A percentile compares a stretch with the other conserved stretches of the same genome.
Evolutionary conservation across 805 yeast genomes (phyloP).

Genomic region (Candida rishiriensis): DNA sequence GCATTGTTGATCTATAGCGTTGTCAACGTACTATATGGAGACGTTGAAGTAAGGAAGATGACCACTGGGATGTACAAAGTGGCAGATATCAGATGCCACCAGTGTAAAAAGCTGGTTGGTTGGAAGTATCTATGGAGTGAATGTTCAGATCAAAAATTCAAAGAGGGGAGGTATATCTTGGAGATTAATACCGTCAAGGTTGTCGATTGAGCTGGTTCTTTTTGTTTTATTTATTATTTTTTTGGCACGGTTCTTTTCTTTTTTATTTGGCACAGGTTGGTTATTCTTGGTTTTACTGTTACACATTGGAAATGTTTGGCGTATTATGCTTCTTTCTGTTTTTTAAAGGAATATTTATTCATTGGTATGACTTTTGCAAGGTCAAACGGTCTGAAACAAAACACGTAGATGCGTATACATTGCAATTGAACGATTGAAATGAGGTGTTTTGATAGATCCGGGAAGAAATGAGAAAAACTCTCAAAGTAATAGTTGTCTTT

Average conservation of each 20-base stretch:
- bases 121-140: slow-evolving; percentile 59
- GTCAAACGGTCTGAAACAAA: no score
- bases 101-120: slow-evolving; percentile 51
- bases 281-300: neutral
- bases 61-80: slow-evolving; percentile 56
- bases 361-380: no score
- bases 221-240: neutral
- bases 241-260: neutral
- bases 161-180: slow-evolving; percentile 57
- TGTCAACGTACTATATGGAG: slow-evolving; percentile 22
- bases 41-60: slow-evolving; percentile 36
- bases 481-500: no score
- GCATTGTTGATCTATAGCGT: slow-evolving; percentile 51
- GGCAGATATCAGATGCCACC: slow-evolving; percentile 51
- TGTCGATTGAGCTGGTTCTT: slow-evolving; percentile 1
- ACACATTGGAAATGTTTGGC: no score
- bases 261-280: no score
- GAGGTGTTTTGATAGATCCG: no score
- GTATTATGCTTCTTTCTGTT: no score
- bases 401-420: no score
- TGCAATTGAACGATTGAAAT: no score
- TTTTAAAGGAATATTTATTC: no score
- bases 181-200: slow-evolving; percentile 31
- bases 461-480: no score
- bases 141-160: slow-evolving; percentile 43